A percentile compares a stretch with the other conserved stretches of the same genome.
These are phyloP conservation scores for Globisporangium spiculum DNA, from an alignment of 352 stramenopile genomes.

Conservation along the genomic window DNA sequence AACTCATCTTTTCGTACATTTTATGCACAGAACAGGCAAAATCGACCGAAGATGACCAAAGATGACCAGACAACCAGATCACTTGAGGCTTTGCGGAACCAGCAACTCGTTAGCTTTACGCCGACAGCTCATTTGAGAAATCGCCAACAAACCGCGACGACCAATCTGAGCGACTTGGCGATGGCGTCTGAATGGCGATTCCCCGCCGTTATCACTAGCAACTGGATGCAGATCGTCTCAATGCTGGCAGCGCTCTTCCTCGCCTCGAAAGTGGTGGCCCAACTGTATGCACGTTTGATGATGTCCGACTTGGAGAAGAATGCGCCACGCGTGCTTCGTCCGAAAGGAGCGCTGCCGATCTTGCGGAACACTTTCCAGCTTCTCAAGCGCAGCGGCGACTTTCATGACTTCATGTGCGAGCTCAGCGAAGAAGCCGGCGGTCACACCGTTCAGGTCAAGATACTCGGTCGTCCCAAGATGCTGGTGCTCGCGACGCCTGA, in stretches of 20 bases:
- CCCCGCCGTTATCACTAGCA: neutral
- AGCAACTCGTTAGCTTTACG: neutral
- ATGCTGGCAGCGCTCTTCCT: neutral
- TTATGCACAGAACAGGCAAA: neutral
- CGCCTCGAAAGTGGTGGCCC: neutral
- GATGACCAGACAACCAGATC: neutral
- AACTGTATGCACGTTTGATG: neutral
- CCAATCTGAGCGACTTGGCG: neutral
- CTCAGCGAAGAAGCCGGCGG: constrained; percentile 34
- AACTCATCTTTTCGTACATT: neutral
- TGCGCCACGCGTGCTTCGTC: constrained; percentile 7
- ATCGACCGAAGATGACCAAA: neutral
- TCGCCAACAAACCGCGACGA: neutral
- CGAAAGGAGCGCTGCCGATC: neutral
- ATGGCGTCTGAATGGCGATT: neutral
- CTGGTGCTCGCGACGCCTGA: constrained; percentile 45
- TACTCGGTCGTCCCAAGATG: constrained; percentile 39
- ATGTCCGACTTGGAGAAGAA: constrained; percentile 5
- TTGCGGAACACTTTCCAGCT: constrained; percentile 28
- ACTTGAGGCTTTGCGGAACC: neutral
- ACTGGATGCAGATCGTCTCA: neutral
- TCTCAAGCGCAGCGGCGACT: constrained; percentile 35
- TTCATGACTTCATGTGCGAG: constrained; percentile 45
- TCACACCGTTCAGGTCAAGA: constrained; percentile 29
- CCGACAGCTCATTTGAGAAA: neutral